A percentile compares a stretch with the other conserved stretches of the same genome.
phyloP scores from a whole-genome alignment of 768 basidiomycete genomes.

The Serendipita sp. region DNA sequence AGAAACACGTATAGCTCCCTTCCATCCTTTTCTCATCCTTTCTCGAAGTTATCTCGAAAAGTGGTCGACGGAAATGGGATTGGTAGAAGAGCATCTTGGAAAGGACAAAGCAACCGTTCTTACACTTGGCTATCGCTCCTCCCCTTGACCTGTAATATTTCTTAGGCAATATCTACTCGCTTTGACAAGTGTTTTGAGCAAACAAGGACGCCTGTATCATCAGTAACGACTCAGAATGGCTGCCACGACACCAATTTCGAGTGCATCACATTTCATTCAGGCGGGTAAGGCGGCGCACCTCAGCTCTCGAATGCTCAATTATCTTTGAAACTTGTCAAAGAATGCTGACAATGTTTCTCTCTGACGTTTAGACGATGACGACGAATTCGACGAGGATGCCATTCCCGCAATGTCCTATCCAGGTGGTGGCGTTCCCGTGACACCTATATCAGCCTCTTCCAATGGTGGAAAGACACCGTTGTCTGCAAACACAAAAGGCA shows the following conservation, averaged over 20 bases:
- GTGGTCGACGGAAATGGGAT: too few species aligned
- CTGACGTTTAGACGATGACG: constrained; percentile 48
- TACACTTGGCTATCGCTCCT: not conserved
- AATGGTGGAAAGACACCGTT: constrained; percentile 24
- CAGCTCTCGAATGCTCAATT: not conserved
- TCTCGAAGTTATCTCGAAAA: too few species aligned
- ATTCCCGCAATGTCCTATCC: constrained; percentile 71
- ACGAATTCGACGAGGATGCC: constrained; percentile 66
- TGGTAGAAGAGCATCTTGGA: constrained; percentile 1
- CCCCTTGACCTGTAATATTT: not conserved
- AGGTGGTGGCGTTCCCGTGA: constrained; percentile 20
- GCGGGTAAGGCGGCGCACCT: constrained; percentile 38
- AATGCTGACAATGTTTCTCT: not conserved
- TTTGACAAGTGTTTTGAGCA: not conserved
- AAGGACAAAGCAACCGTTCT: not conserved
- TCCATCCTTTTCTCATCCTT: too few species aligned
- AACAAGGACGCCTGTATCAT: not conserved
- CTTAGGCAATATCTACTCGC: not conserved
- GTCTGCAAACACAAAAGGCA: constrained; percentile 46
- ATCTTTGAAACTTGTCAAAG: constrained; percentile 6
- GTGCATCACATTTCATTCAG: constrained; percentile 65
- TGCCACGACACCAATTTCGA: constrained; percentile 34
- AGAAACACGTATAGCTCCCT: not conserved
- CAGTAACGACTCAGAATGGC: not conserved
- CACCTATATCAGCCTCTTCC: not conserved